These are phyloP conservation scores for Didymella glomerata DNA, from an alignment of 2,329 filamentous ascomycete species.

Conservation along the genomic window DNA sequence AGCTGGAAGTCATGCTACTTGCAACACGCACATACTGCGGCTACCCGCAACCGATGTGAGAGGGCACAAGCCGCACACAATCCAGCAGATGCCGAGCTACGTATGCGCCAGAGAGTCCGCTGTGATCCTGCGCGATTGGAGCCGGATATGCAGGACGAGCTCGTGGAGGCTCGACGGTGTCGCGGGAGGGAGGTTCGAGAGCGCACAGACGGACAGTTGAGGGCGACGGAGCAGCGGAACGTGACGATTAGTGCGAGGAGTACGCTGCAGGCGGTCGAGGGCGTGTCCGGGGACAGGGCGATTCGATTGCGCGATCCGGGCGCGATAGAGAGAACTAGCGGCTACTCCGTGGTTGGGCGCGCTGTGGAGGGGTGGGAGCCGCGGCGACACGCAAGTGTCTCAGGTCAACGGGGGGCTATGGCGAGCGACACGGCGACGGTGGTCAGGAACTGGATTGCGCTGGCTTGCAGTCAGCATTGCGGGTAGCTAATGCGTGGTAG, in stretches of 20 bases:
- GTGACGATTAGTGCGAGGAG: not conserved
- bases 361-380: constrained; percentile 6
- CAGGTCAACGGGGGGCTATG: constrained; percentile 37
- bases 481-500: constrained; percentile 33
- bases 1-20: constrained; percentile 53
- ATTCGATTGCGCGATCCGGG: constrained; percentile 18
- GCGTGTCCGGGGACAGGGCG: constrained; percentile 1
- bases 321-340: constrained; percentile 25
- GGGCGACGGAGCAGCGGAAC: constrained; percentile 1
- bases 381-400: constrained; percentile 43
- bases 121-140: not conserved
- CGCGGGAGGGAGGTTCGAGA: not conserved
- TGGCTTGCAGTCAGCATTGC: constrained; percentile 45
- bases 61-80: constrained; percentile 19
- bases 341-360: constrained; percentile 23
- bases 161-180: constrained; percentile 1
- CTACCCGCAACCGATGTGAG: constrained; percentile 39
- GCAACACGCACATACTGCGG: constrained; percentile 51
- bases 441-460: constrained; percentile 31
- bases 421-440: constrained; percentile 20
- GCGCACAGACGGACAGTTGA: constrained; percentile 5
- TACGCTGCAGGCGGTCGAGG: constrained; percentile 2
- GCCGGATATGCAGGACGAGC: constrained; percentile 2
- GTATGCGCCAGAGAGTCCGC: constrained; percentile 7
- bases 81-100: constrained; percentile 8